Evolutionary conservation across 2,329 filamentous ascomycete genomes (phyloP).

Genomic region (Colletotrichum nymphaeae): DNA sequence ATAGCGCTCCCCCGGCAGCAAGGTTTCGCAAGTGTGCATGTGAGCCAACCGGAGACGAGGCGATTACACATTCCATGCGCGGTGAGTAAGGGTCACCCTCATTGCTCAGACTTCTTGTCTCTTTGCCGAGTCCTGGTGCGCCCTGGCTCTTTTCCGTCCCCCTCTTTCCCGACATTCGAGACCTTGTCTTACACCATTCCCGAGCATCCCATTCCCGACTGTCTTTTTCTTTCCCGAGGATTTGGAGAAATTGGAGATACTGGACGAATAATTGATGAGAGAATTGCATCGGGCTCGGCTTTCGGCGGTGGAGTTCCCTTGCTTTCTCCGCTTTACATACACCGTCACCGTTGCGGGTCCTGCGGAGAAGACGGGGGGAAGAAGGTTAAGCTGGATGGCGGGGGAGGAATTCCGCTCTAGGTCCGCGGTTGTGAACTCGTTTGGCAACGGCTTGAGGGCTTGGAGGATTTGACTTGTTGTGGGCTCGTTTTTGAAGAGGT

Average conservation of each 20-base stretch:
- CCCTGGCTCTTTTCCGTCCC: background rate
- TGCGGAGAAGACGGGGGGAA: background rate
- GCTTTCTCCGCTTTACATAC: background rate
- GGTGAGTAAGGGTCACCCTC: background rate
- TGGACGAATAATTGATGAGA: background rate
- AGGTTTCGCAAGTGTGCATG: slow-evolving; percentile 27
- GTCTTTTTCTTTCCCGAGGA: background rate
- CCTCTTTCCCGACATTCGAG: background rate
- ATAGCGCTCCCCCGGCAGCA: background rate
- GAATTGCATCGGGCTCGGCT: background rate
- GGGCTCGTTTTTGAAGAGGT: background rate
- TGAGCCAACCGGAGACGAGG: slow-evolving; percentile 27
- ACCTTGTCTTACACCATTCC: background rate
- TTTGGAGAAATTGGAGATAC: background rate
- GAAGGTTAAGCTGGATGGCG: background rate
- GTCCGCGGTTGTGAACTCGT: slow-evolving; percentile 15
- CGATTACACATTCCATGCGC: slow-evolving; percentile 8
- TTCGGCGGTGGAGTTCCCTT: background rate
- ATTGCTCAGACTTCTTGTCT: background rate
- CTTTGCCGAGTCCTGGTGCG: background rate
- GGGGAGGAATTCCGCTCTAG: slow-evolving; percentile 17
- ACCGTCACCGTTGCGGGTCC: background rate
- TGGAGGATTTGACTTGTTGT: background rate
- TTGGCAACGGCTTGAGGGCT: slow-evolving; percentile 15
- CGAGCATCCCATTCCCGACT: background rate